Percentiles rank a stretch among this genome's conserved stretches.
phyloP scores from a whole-genome alignment of 306 rosid genomes.

The Cicer pinnatifidum region DNA sequence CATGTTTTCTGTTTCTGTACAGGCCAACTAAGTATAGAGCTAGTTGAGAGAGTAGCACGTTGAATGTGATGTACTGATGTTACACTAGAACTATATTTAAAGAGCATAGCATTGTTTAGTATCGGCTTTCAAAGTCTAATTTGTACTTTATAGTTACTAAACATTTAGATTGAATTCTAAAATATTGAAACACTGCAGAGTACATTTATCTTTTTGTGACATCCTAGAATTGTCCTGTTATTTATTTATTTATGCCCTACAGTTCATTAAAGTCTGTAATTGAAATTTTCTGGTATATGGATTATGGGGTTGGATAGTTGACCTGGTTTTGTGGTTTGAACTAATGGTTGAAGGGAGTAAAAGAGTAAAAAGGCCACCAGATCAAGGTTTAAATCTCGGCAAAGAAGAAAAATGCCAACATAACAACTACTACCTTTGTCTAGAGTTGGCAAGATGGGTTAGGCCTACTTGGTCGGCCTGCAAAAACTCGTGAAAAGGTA shows the following conservation, averaged over 20 bases:
- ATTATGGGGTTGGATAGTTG: too few relatives aligned
- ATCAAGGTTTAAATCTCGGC: too few relatives aligned
- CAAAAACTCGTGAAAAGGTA: too few relatives aligned
- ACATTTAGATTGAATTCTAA: conserved; percentile 35
- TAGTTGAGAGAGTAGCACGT: conserved; percentile 29
- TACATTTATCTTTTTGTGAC: conserved; percentile 24
- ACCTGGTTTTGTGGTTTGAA: too few relatives aligned
- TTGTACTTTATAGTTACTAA: conserved; percentile 28
- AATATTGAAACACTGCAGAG: conserved; percentile 15
- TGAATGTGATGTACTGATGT: neutral
- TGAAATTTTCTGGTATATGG: neutral
- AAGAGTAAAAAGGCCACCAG: too few relatives aligned
- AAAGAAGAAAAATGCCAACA: too few relatives aligned
- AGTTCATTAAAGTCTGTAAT: neutral
- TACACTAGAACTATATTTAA: neutral
- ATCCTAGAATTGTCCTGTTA: neutral
- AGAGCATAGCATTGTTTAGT: conserved; percentile 9
- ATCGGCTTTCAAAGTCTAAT: neutral
- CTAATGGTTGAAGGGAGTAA: too few relatives aligned
- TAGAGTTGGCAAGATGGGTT: too few relatives aligned
- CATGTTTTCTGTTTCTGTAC: conserved; percentile 33
- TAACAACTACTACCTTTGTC: too few relatives aligned
- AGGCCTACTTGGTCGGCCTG: too few relatives aligned
- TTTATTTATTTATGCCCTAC: neutral
- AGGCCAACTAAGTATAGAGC: conserved; percentile 19